phyloP scores from a whole-genome alignment of 371 early-diverging fungal species.

The Mucor plumbeus region DNA sequence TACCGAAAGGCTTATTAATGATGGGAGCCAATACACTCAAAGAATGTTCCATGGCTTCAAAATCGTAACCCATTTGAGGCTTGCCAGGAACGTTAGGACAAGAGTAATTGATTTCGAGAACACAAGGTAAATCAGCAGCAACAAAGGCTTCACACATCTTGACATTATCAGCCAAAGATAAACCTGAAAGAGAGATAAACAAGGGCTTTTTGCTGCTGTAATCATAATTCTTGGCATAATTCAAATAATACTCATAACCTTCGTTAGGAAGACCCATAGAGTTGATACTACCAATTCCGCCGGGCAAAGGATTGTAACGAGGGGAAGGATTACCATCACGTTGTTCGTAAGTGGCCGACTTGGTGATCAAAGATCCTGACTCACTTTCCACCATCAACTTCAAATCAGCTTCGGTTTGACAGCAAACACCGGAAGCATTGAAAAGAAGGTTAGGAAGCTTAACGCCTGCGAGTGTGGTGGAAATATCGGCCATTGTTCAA shows the following conservation, averaged over 20 bases:
- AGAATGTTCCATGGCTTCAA: constrained; percentile 54
- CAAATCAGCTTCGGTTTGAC: constrained; percentile 49
- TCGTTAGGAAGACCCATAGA: constrained; percentile 60
- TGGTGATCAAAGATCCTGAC: constrained; percentile 56
- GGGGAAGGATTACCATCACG: constrained; percentile 56
- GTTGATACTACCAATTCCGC: constrained; percentile 49
- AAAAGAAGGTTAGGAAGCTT: constrained; percentile 51
- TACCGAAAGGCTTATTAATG: constrained; percentile 56
- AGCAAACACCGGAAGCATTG: constrained; percentile 58
- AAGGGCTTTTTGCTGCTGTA: constrained; percentile 48
- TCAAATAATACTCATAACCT: constrained; percentile 51
- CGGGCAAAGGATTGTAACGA: constrained; percentile 45
- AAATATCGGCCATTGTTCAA: constrained; percentile 48
- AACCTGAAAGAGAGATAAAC: constrained; percentile 54
- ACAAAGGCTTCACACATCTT: constrained; percentile 52
- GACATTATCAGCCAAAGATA: constrained; percentile 49
- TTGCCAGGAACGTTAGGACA: constrained; percentile 60
- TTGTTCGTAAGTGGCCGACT: constrained; percentile 48
- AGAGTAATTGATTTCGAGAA: constrained; percentile 56
- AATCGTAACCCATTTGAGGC: constrained; percentile 55
- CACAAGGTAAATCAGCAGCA: constrained; percentile 45
- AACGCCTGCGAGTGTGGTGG: constrained; percentile 54
- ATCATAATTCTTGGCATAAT: constrained; percentile 49
- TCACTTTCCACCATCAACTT: constrained; percentile 44
- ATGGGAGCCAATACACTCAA: constrained; percentile 48